Percentiles rank a stretch among this genome's conserved stretches.
Conservation (phyloP, 2,329 filamentous ascomycete genomes). For the Botrytis pseudocinerea region DNA sequence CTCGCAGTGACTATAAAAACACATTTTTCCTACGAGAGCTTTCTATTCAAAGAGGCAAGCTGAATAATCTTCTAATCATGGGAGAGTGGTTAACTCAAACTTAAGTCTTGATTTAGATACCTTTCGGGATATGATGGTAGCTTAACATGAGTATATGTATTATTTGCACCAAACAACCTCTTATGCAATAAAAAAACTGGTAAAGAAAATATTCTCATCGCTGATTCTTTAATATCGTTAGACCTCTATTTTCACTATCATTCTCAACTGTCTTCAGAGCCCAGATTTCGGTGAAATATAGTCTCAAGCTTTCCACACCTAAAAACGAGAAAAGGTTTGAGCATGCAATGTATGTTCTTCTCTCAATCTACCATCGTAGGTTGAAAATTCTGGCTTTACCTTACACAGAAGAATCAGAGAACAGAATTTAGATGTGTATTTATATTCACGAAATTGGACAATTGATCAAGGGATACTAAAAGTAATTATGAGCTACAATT, state of each 20-base stretch:
- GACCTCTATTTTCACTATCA: neutral
- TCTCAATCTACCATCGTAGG: too few relatives aligned
- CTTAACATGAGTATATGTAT: neutral
- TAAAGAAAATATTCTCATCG: neutral
- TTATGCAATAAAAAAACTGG: neutral
- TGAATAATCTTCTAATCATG: fast-evolving
- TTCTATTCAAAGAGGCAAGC: neutral
- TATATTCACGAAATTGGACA: neutral
- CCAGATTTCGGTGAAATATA: neutral
- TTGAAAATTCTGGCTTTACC: too few relatives aligned
- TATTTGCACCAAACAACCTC: neutral
- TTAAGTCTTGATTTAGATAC: neutral
- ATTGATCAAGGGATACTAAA: too few relatives aligned
- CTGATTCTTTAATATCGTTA: neutral
- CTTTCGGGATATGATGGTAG: neutral
- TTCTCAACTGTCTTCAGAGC: neutral
- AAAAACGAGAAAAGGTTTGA: neutral
- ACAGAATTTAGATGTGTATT: neutral
- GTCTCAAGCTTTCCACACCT: neutral
- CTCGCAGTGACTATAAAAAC: neutral
- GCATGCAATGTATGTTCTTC: neutral
- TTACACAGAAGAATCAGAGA: neutral
- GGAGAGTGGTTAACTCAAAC: neutral
- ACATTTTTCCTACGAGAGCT: neutral
- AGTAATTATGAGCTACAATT: neutral